Evolutionary conservation across 2,329 filamentous ascomycete species (phyloP), one percentile per base, ranked within the genome.

Genomic region (Didymella sp.): DNA sequence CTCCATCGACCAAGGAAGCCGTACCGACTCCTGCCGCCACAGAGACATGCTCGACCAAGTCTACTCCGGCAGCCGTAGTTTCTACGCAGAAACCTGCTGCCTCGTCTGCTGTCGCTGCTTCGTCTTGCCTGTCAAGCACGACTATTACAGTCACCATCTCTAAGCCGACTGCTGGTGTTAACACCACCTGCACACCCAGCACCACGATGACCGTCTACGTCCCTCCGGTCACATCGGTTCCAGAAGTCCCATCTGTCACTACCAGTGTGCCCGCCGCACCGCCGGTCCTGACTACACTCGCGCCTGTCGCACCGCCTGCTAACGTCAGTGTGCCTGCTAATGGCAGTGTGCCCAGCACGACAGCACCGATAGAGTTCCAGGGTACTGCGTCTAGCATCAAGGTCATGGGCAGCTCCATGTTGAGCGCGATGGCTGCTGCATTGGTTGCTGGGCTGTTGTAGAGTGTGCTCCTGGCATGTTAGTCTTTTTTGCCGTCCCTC

Each of bases 161-260:
- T 21, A 56, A 51, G 17, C 43, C 64, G 8, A 51, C 61, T 28
- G 49, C 48, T n/a, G 49, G 38, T 37, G 27, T 54, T 38, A 52
- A 37, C n/a, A 59, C 62, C 44, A 57, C 51, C 28, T 70, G 67
- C 61, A 66, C 62, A n/a, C 64, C 69, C 17, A 68, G 56, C 49
- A 58, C 61, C 12, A 73, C 69, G 1, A 46, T 55, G 6, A 73
- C 71, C 12, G 56, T 73, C 19, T 72, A 70, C 27, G 65, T 72
- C 6, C 61, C 65, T 22, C 48, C 59, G 35, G 44, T 50, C 21
- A 56, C 60, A 19, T 46, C 53, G 24, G 50, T 51, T 13, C 42
- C 63, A 2, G 53, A 51, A n/a, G 43, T 52, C 22, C 48, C 54
- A 3, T 57, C 54, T 25, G 43, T 47, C 8, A 46, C 50, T 27